Base-by-base conservation (phyloP, 306 rosid genomes). In the Prunus kanzakura region DNA sequence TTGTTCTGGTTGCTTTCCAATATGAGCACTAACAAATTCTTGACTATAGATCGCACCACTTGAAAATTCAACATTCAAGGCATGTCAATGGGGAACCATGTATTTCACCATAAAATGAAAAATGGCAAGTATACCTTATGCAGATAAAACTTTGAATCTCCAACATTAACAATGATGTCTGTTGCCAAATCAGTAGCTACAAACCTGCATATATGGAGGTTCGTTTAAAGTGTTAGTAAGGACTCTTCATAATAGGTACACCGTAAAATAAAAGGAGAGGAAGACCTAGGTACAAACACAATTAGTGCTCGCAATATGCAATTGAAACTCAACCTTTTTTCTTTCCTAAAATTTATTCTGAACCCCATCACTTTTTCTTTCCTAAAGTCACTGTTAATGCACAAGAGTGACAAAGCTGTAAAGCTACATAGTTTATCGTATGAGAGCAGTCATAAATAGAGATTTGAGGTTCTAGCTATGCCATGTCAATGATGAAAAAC, bases 111-210 rank as follows among this genome's bases (percentile, higher is more conserved):
- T 30, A 20, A 55, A 65, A 49, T 32, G 55, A 61, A 18, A 67
- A 30, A 43, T 8, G 22, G 3, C 11, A 41, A 71, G 66, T 57
- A 49, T 69, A 96, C 99, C 99, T 96, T 92, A 14, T 96, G 99
- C 64, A 95, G 89, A 83, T 83, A 79, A 79, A 95, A 92, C 85
- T 87, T 90, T 30, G 86, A 87, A 78, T 88, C 93, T 51, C 87
- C 97, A 20, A 92, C 83, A 56, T 47, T 85, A 56, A 95, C 82
- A 58, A 85, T 67, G 68, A 95, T 83, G 64, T 95, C 97, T n/a
- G 93, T 80, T 55, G 88, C 82, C 87, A 95, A 86, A 72, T 95
- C 99, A 83, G 97, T 87, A 19, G 91, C 87, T 68, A 92, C 96
- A 79, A 84, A 92, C 86, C 99, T 95, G 97, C 87, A 81, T 49